Conservation (phyloP, 768 basidiomycete species). For the Pisolithus albus region DNA sequence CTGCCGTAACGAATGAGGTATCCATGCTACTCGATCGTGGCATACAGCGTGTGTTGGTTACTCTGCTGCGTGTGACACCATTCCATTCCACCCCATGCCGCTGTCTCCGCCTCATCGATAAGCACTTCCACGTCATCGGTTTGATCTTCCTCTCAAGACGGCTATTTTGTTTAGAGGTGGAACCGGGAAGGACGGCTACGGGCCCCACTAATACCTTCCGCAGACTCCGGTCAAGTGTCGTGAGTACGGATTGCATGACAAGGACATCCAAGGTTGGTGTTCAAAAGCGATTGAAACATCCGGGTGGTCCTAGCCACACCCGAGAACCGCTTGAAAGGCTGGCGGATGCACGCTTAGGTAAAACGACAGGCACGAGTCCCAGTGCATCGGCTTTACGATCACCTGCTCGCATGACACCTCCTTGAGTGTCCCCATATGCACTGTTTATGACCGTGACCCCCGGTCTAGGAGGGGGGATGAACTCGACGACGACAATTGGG, state of each 20-base stretch:
- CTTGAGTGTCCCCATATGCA: background rate
- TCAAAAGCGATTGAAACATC: slow-evolving; percentile 28
- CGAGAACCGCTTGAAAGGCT: no score
- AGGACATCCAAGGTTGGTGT: slow-evolving; percentile 6
- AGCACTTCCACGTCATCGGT: background rate
- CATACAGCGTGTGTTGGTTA: no score
- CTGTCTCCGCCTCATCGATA: background rate
- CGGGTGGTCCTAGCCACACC: background rate
- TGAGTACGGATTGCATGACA: background rate
- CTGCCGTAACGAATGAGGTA: no score
- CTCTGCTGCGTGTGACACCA: no score
- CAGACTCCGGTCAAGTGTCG: background rate
- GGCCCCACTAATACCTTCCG: background rate
- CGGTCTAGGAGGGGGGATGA: background rate
- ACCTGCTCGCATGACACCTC: background rate
- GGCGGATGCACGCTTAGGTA: no score
- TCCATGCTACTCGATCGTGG: no score
- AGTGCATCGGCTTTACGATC: background rate
- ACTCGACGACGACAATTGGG: slow-evolving; percentile 18
- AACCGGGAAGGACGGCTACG: background rate
- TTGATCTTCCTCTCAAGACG: background rate
- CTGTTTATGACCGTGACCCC: background rate
- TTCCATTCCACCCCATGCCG: no score
- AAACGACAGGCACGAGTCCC: background rate
- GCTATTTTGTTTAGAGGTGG: background rate